Percentiles rank a stretch among this genome's conserved stretches.
Conservation (phyloP, 345 rosid genomes). For the Syzygium aromaticum region DNA sequence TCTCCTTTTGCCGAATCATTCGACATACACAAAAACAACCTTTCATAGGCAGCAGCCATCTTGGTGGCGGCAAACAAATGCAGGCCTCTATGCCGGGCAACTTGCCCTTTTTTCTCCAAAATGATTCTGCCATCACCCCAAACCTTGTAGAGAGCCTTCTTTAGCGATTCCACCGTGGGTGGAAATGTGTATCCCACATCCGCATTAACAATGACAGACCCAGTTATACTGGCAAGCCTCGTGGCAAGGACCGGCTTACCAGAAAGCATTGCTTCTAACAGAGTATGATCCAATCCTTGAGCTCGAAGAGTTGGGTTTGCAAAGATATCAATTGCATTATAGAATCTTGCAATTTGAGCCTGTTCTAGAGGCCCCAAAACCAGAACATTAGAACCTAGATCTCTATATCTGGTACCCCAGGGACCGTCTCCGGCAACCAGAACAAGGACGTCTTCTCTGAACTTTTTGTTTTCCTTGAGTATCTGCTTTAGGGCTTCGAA, state of each 20-base stretch:
- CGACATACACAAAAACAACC: constrained; percentile 75
- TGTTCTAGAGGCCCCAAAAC: constrained; percentile 83
- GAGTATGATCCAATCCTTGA: constrained; percentile 85
- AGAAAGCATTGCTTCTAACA: constrained; percentile 80
- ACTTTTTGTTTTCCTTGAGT: constrained; percentile 35
- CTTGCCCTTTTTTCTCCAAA: constrained; percentile 55
- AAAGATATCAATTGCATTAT: constrained; percentile 74
- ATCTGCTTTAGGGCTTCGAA: constrained; percentile 67
- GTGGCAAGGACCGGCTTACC: constrained; percentile 83
- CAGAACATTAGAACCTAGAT: constrained; percentile 48
- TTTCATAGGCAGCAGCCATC: constrained; percentile 85
- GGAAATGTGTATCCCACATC: constrained; percentile 73
- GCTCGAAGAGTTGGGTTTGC: constrained; percentile 87
- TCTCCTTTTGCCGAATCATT: constrained; percentile 10
- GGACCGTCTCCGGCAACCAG: constrained; percentile 95
- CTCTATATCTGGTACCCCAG: constrained; percentile 78
- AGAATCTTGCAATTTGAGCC: constrained; percentile 62
- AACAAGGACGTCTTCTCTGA: constrained; percentile 34
- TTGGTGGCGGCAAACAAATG: constrained; percentile 75
- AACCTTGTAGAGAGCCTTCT: constrained; percentile 36
- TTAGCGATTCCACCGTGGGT: constrained; percentile 56
- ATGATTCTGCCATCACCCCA: constrained; percentile 51
- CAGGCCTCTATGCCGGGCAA: constrained; percentile 55
- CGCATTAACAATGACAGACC: constrained; percentile 48
- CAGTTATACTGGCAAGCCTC: constrained; percentile 77